Percentiles rank a stretch among this genome's conserved stretches.
phyloP scores from a whole-genome alignment of 768 basidiomycete genomes.

The Steccherinum ochraceum region DNA sequence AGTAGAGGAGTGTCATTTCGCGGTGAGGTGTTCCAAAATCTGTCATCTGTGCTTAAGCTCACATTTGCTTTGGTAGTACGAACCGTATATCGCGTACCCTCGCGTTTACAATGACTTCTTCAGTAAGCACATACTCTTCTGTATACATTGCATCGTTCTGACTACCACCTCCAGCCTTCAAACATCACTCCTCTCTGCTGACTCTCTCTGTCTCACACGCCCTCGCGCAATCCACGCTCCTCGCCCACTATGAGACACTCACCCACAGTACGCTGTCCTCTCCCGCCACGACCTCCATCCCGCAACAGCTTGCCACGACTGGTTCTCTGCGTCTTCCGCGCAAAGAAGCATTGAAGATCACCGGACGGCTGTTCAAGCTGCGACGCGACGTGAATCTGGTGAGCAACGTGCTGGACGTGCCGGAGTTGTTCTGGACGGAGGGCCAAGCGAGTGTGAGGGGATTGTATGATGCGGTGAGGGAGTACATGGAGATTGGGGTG shows the following conservation, averaged over 20 bases:
- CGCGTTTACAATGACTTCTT: constrained; percentile 96
- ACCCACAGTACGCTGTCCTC: constrained; percentile 76
- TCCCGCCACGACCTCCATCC: constrained; percentile 72
- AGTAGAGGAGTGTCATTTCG: constrained; percentile 88
- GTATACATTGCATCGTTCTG: not conserved
- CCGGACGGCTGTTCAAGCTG: constrained; percentile 68
- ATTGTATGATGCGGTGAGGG: constrained; percentile 87
- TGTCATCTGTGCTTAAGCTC: constrained; percentile 3
- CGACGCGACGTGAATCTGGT: constrained; percentile 87
- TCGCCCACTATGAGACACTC: constrained; percentile 80
- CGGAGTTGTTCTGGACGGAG: constrained; percentile 93
- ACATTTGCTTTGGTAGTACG: constrained; percentile 48
- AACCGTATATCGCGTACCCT: constrained; percentile 76
- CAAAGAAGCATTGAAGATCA: constrained; percentile 80
- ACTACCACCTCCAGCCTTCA: constrained; percentile 55
- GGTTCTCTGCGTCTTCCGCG: constrained; percentile 74
- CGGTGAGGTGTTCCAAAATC: constrained; percentile 39
- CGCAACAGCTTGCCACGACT: constrained; percentile 71
- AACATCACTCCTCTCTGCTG: constrained; percentile 83
- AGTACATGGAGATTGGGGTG: constrained; percentile 89
- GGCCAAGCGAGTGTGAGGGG: constrained; percentile 67
- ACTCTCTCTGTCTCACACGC: constrained; percentile 94
- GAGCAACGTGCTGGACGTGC: constrained; percentile 89
- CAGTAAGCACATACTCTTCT: constrained; percentile 43
- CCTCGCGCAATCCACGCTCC: constrained; percentile 88